Evolutionary conservation across 768 basidiomycete genomes (phyloP).

Genomic region (Psilocybe cubensis): DNA sequence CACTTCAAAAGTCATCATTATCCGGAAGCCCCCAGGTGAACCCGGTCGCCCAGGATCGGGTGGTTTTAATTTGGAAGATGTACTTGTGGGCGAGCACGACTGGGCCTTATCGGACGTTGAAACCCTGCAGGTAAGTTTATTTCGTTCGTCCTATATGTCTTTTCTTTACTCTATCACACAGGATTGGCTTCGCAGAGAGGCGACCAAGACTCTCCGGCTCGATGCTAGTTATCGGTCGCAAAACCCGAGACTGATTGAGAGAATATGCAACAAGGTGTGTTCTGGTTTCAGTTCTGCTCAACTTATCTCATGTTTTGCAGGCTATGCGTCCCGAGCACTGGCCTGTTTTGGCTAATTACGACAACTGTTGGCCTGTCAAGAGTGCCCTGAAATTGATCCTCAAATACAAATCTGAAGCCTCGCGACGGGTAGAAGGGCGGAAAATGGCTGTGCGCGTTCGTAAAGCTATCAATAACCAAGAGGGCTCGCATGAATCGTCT

Average conservation of each 20-base stretch:
- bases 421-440: not conserved
- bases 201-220: not conserved
- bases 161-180: too few species aligned
- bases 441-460: not conserved
- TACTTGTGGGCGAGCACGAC: too few species aligned
- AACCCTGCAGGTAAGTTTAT: too few species aligned
- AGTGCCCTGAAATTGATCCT: slow-evolving; percentile 7
- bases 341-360: not conserved
- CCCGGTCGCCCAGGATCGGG: too few species aligned
- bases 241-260: not conserved
- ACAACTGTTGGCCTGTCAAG: slow-evolving; percentile 8
- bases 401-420: slow-evolving; percentile 3
- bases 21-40: too few species aligned
- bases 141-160: too few species aligned
- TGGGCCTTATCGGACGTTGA: too few species aligned
- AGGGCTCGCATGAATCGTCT: too few species aligned
- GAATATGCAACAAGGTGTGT: not conserved
- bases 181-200: not conserved
- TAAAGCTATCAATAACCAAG: too few species aligned
- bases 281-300: not conserved
- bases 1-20: too few species aligned
- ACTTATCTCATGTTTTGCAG: not conserved
- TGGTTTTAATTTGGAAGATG: too few species aligned
- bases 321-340: not conserved
- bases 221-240: not conserved